Conservation (phyloP, 2,329 filamentous ascomycete genomes). For the Fusarium beomiforme region DNA sequence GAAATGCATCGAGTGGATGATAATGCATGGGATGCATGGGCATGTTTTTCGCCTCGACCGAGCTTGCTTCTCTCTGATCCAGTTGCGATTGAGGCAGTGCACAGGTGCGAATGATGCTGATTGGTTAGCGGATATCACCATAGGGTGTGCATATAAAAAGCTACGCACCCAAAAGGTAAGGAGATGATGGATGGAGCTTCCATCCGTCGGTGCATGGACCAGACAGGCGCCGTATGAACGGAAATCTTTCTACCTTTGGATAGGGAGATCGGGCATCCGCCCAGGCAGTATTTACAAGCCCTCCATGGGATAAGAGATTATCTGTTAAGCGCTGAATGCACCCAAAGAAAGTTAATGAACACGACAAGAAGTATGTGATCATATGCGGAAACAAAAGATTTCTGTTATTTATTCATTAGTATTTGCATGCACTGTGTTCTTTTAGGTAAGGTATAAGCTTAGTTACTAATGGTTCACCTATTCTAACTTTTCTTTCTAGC, state of each 20-base stretch:
- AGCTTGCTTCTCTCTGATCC: conserved; percentile 5
- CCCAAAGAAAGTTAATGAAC: background rate
- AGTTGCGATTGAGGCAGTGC: conserved; percentile 36
- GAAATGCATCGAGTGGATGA: conserved; percentile 14
- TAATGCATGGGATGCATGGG: background rate
- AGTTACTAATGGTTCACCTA: background rate
- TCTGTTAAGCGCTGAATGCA: background rate
- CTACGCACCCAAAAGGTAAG: background rate
- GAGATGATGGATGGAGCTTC: conserved; percentile 6
- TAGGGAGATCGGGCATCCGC: background rate
- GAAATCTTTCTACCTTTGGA: conserved; percentile 23
- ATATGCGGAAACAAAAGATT: background rate
- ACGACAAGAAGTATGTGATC: background rate
- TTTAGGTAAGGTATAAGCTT: background rate
- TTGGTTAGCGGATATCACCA: conserved; percentile 13
- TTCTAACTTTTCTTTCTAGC: background rate
- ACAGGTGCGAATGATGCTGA: conserved; percentile 15
- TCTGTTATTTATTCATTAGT: background rate
- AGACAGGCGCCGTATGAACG: conserved; percentile 12
- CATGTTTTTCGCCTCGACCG: conserved; percentile 20
- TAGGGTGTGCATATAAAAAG: conserved; percentile 2
- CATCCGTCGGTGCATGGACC: conserved; percentile 15
- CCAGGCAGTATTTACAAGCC: conserved; percentile 1
- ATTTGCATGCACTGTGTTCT: conserved; percentile 1
- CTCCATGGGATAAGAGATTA: background rate